phyloP scores from a whole-genome alignment of 2,329 filamentous ascomycete genomes.

The Metarhizium humberi region DNA sequence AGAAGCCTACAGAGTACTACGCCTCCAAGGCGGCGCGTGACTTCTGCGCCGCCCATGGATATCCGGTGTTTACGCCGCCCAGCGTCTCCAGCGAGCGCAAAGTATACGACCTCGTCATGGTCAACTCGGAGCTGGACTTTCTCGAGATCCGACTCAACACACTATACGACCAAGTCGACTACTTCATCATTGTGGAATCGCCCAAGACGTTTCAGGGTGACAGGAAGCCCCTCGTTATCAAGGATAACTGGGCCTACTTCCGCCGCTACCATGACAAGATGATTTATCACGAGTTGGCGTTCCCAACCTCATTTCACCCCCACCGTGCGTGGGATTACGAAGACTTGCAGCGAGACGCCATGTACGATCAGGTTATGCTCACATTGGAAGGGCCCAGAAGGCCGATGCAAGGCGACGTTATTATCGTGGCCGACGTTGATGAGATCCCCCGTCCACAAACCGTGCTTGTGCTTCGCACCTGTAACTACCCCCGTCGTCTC shows the following conservation, averaged over 20 bases:
- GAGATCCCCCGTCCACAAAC: constrained; percentile 47
- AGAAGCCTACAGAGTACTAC: too few species aligned
- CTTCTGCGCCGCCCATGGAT: neutral
- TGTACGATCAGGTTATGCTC: constrained; percentile 48
- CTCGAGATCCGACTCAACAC: constrained; percentile 54
- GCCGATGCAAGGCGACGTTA: constrained; percentile 41
- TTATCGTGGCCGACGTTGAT: constrained; percentile 52
- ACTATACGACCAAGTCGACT: constrained; percentile 49
- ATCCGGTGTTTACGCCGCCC: neutral
- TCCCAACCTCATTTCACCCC: constrained; percentile 29
- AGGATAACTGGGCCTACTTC: constrained; percentile 43
- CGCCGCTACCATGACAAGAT: constrained; percentile 47
- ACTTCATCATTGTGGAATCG: constrained; percentile 55
- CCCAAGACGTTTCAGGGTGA: constrained; percentile 48
- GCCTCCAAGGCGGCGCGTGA: neutral
- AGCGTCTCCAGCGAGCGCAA: constrained; percentile 15
- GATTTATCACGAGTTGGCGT: constrained; percentile 46
- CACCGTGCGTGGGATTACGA: constrained; percentile 39
- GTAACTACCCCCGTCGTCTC: constrained; percentile 41
- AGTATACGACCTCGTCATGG: constrained; percentile 46
- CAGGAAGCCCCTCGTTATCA: constrained; percentile 43
- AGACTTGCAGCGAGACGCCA: constrained; percentile 43
- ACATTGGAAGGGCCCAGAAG: constrained; percentile 29
- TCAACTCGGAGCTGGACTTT: constrained; percentile 56
- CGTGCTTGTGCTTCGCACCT: constrained; percentile 37